A percentile compares a stretch with the other conserved stretches of the same genome.
These are phyloP conservation scores for Cercophora samala DNA, from an alignment of 495 filamentous ascomycete genomes.

Conservation along the genomic window DNA sequence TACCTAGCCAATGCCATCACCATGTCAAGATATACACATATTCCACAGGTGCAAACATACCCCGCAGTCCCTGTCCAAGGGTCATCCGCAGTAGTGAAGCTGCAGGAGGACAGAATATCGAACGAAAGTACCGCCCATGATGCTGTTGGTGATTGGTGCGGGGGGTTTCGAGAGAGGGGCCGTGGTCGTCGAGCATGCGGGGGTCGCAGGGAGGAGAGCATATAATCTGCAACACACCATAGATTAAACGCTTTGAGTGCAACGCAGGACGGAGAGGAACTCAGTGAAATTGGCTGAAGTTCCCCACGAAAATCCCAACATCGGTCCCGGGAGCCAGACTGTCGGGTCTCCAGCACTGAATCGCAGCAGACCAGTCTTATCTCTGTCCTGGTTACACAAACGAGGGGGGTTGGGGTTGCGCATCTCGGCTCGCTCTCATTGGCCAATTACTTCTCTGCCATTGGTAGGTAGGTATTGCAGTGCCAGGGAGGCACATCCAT, in stretches of 20 bases:
- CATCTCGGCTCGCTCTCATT: neutral
- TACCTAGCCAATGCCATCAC: neutral
- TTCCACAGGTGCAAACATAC: neutral
- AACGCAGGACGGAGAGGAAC: no score
- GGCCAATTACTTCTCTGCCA: neutral
- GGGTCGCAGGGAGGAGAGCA: neutral
- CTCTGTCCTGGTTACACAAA: no score
- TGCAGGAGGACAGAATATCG: neutral
- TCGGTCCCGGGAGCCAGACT: neutral
- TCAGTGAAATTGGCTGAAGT: neutral
- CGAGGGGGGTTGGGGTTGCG: no score
- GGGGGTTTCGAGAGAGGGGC: neutral
- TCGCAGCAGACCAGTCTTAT: neutral
- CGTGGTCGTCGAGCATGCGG: neutral
- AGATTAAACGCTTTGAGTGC: neutral
- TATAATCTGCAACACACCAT: neutral
- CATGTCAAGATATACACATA: neutral
- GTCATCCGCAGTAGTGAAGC: neutral
- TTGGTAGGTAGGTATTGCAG: no score
- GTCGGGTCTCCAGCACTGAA: neutral
- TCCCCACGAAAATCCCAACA: neutral
- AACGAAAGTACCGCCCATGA: neutral
- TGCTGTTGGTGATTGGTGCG: neutral
- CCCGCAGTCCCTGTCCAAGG: neutral
- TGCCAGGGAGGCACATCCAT: neutral